Evolutionary conservation across 2,329 filamentous ascomycete species (phyloP), one percentile per base, ranked within the genome.

Genomic region (Colletotrichum euphorbiae): DNA sequence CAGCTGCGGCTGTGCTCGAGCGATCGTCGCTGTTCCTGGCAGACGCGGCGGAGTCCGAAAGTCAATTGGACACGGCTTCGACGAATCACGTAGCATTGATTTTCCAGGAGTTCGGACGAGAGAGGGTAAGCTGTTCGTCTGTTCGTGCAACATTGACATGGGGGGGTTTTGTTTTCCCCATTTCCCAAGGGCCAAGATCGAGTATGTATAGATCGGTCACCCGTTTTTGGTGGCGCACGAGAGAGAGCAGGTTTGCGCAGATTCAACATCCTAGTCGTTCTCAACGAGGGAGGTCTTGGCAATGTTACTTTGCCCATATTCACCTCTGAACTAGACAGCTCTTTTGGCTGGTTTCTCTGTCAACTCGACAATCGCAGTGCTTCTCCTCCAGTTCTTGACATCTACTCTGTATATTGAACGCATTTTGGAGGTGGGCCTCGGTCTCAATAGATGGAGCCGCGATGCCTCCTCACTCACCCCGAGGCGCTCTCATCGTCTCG

Each of bases 201-300:
- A n/a, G n/a, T n/a, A n/a, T n/a, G 21, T 21, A 3, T 21, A 21
- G 21, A 3, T 21, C 21, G 4, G 24, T 24, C 24, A 24, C 4
- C 24, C 24, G 24, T 24, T 24, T 5, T 24, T 3, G 3, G 21
- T 3, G 21, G 21, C 21, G 21, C 21, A 21, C 28, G 12, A 31
- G 9, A 12, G 15, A 12, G 64, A 63, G 64, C 59, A 64, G 3
- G 19, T 64, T 67, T 67, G 40, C 65, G 65, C 46, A 64, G 40
- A 15, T 67, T 64, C 45, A 43, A 11, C 38, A 64, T n/a, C 65
- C 65, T n/a, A 24, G 64, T 50, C 9, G 19, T 2, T 24, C 13
- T 54, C 15, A 13, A 21, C 33, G 52, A 45, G 65, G 60, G 24
- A 45, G 19, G 50, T 45, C 58, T 58, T 58, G 52, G 60, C 52